Conservation (phyloP, 106 monocot species). For the Xerophyta viscosa region DNA sequence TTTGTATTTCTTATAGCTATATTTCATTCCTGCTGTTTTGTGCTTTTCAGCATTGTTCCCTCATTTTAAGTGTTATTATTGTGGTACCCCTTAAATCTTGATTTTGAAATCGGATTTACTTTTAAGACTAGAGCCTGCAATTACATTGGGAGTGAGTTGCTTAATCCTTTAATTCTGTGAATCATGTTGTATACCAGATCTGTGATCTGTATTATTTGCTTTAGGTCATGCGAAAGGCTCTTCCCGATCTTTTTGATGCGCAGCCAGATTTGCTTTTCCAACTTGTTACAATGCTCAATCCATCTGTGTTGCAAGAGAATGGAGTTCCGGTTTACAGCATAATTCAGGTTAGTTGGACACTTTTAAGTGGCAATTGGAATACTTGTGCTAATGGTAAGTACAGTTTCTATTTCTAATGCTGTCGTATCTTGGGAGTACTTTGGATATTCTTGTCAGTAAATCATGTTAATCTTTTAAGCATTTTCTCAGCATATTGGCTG, state of each 20-base stretch:
- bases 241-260: conserved; percentile 83
- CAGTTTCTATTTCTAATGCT: neutral
- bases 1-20: neutral
- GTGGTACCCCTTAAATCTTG: no score
- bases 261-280: conserved; percentile 87
- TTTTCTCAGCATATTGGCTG: no score
- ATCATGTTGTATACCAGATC: no score
- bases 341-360: conserved; percentile 43
- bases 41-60: no score
- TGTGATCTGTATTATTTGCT: no score
- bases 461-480: no score
- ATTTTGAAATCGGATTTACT: no score
- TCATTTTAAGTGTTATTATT: no score
- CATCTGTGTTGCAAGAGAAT: conserved; percentile 63
- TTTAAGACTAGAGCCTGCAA: no score
- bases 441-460: neutral
- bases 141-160: no score
- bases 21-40: neutral
- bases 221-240: conserved; percentile 69
- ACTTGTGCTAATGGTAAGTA: no score
- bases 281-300: conserved; percentile 86
- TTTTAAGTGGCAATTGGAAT: no score
- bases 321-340: conserved; percentile 70
- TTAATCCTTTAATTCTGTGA: neutral
- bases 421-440: neutral